A percentile compares a stretch with the other conserved stretches of the same genome.
These are phyloP conservation scores for Dispira simplex DNA, from an alignment of 192 early-diverging fungal species.

Conservation along the genomic window DNA sequence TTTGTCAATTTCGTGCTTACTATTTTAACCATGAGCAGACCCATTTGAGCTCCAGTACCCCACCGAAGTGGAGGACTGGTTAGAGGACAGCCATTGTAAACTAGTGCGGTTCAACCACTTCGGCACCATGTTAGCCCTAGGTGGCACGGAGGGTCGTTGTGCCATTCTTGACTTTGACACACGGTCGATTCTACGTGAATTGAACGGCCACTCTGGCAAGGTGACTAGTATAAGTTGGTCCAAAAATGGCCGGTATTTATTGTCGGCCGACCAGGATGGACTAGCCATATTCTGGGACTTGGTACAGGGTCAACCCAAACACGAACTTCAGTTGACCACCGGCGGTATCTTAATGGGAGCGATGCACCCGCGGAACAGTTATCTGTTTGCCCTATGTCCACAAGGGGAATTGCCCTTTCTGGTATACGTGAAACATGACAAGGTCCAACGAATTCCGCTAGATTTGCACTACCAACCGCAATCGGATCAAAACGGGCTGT, in stretches of 20 bases:
- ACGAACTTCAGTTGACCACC: slow-evolving; percentile 44
- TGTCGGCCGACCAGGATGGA: slow-evolving; percentile 68
- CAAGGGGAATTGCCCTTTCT: slow-evolving; percentile 21
- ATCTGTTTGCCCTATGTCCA: slow-evolving; percentile 18
- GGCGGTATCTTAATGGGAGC: slow-evolving; percentile 53
- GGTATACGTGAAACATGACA: slow-evolving; percentile 12
- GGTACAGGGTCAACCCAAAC: slow-evolving; percentile 25
- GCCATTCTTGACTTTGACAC: slow-evolving; percentile 85
- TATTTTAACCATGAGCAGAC: slow-evolving; percentile 21
- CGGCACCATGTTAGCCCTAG: slow-evolving; percentile 70
- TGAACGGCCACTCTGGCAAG: slow-evolving; percentile 57
- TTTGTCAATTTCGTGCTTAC: not conserved
- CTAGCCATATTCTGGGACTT: slow-evolving; percentile 85
- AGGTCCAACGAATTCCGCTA: slow-evolving; percentile 4
- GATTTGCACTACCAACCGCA: slow-evolving; percentile 16
- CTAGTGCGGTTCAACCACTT: slow-evolving; percentile 60
- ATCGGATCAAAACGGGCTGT: slow-evolving; percentile 14
- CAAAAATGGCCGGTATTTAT: slow-evolving; percentile 53
- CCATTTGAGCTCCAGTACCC: slow-evolving; percentile 75
- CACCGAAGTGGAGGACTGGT: slow-evolving; percentile 54
- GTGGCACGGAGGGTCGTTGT: slow-evolving; percentile 61
- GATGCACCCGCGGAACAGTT: slow-evolving; percentile 5
- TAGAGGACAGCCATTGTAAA: slow-evolving; percentile 51
- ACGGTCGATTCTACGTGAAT: slow-evolving; percentile 46
- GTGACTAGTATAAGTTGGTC: slow-evolving; percentile 80